Evolutionary conservation across 176 grass and related monocot genomes (phyloP), one percentile per base, ranked within the genome.

Genomic region (Aegilops bicornis): DNA sequence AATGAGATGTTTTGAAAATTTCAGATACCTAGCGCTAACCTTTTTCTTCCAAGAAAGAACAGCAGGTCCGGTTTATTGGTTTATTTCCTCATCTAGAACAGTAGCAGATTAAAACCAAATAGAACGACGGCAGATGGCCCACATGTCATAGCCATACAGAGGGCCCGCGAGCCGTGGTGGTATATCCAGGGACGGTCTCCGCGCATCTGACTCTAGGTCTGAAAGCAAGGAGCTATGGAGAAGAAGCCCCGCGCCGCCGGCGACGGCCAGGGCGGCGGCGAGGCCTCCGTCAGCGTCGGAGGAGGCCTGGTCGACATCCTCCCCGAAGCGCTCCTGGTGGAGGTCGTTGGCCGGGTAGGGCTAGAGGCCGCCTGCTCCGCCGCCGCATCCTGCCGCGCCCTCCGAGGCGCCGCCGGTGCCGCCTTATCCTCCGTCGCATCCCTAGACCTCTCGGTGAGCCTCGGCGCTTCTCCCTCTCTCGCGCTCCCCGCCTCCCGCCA

Each of bases 321-420:
- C 29, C 96, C 96, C 0, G 89, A 92, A 61, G 91, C 84, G 30
- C 83, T 98, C 64, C 76, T 98, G 6, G 91, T 91, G 73, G 96
- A 98, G 81, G 86, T 95, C 37, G 79, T 94, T 39, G 68, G 79
- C 43, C 91, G 84, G 84, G 88, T 98, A 67, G 93, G 90, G 62
- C 64, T 98, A 59, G 93, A 95, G 10, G 92, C 89, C 79, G 84
- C 92, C 56, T 94, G 93, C 89, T 94, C 96, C 33, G 84, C 90
- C 74, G 88, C 96, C 47, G 90, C 91, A 25, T 91, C 94, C 88
- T 95, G 93, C 90, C 93, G 89, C 84, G 78, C 90, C 45, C 86
- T 94, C 82, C 76, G 85, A 70, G 64, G 82, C 84, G 76, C 89
- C 60, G 74, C 85, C 22, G 50, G 32, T 27, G 35, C 60, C 47